Evolutionary conservation across 768 basidiomycete species (phyloP).

Genomic region (Hygrophoropsis aurantiaca): DNA sequence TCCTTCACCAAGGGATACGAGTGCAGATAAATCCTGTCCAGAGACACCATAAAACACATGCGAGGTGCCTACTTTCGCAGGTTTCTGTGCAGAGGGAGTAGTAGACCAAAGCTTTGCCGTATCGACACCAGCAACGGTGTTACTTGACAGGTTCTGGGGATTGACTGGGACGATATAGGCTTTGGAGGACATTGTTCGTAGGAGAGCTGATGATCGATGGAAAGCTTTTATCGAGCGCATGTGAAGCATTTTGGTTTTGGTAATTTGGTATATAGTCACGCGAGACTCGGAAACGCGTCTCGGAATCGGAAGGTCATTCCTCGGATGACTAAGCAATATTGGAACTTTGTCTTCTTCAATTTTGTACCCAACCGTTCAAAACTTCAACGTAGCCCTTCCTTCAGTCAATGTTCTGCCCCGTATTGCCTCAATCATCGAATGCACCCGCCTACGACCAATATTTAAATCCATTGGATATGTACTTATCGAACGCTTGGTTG

Average conservation of each 20-base stretch:
- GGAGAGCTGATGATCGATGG: slow-evolving; percentile 17
- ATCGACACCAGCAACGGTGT: slow-evolving; percentile 38
- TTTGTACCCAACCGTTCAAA: too few relatives aligned
- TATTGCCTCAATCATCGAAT: too few relatives aligned
- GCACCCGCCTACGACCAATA: too few relatives aligned
- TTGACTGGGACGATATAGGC: slow-evolving; percentile 62
- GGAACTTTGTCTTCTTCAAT: too few relatives aligned
- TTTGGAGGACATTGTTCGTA: slow-evolving; percentile 49
- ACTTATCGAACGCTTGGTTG: too few relatives aligned
- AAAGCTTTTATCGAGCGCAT: slow-evolving; percentile 13
- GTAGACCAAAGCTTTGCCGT: slow-evolving; percentile 53
- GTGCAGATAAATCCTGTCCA: slow-evolving; percentile 42
- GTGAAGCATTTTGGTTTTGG: slow-evolving; percentile 11
- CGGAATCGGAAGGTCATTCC: too few relatives aligned
- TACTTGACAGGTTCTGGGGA: slow-evolving; percentile 36
- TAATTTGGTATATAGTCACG: too few relatives aligned
- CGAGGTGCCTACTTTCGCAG: slow-evolving; percentile 60
- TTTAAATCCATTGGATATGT: too few relatives aligned
- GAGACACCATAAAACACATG: slow-evolving; percentile 65
- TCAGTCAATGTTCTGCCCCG: too few relatives aligned
- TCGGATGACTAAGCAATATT: too few relatives aligned
- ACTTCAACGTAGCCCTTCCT: too few relatives aligned
- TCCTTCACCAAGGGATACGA: slow-evolving; percentile 59
- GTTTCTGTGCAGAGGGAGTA: slow-evolving; percentile 46
- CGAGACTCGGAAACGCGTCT: too few relatives aligned